A percentile compares a stretch with the other conserved stretches of the same genome.
phyloP scores from a whole-genome alignment of 2,329 filamentous ascomycete species.

The Aureobasidium pullulans region DNA sequence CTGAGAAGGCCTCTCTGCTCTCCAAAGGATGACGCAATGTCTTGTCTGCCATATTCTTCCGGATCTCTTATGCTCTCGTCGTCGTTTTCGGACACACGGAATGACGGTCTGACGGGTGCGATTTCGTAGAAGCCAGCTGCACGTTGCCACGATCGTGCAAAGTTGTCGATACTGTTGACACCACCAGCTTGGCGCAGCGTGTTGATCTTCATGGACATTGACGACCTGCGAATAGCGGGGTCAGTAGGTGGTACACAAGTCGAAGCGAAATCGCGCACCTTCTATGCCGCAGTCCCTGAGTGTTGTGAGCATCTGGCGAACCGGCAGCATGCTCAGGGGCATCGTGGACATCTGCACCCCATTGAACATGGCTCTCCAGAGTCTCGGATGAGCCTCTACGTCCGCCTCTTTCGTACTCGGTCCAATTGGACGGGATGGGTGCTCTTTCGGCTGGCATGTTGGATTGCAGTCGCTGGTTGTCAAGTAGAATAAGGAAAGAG shows the following conservation, averaged over 20 bases:
- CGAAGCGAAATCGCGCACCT: constrained; percentile 17
- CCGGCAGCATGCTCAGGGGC: constrained; percentile 13
- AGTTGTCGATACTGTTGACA: constrained; percentile 89
- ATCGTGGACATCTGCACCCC: constrained; percentile 13
- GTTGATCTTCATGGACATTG: constrained; percentile 43
- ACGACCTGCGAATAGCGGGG: constrained; percentile 29
- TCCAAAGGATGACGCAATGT: constrained; percentile 25
- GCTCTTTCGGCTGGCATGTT: constrained; percentile 15
- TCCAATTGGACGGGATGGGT: constrained; percentile 37
- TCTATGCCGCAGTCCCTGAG: constrained; percentile 24
- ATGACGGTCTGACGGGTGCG: constrained; percentile 68
- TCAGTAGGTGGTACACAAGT: neutral
- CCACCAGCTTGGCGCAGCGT: constrained; percentile 66
- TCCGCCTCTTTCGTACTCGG: constrained; percentile 36
- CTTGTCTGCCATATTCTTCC: constrained; percentile 29
- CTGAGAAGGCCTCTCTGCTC: constrained; percentile 37
- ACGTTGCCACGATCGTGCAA: constrained; percentile 85
- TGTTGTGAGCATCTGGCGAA: constrained; percentile 6
- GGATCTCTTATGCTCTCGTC: constrained; percentile 38
- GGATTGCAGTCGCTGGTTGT: neutral
- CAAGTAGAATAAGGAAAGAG: neutral
- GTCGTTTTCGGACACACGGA: constrained; percentile 45
- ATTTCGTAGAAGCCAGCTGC: constrained; percentile 85
- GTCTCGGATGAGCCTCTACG: constrained; percentile 33
- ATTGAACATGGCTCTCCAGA: constrained; percentile 10